Evolutionary conservation across 23 red algal species (phyloP), one percentile per base, ranked within the genome.

Genomic region (Agarophyton chilense): DNA sequence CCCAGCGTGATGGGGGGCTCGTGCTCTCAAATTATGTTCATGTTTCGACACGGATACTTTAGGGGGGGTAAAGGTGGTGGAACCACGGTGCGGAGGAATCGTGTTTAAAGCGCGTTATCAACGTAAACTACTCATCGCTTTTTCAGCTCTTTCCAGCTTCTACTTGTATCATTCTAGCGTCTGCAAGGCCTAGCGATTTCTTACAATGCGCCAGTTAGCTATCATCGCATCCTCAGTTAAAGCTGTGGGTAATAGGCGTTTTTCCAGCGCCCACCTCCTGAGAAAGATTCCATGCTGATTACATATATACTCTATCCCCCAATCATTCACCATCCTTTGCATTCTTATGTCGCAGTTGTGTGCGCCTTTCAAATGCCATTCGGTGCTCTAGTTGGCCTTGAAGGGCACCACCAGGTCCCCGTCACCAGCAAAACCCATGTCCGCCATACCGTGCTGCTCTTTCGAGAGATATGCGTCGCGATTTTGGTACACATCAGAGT

Each of bases 321-420:
- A 84, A 10, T 84, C 80, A 41, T 44, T 84, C 32, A 84, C 80
- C 54, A 68, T 84, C 9, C 80, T 10, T 53, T 84, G 54, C 56
- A 26, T 58, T 10, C 34, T 5, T 10, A 81, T 81, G 39, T 53
- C 19, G 11, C 65, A 1, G 19, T 0, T 26, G 22, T 0, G 1
- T 75, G 31, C 62, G 55, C 28, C 65, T 45, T 75, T 21, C 18
- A 0, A 54, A 21, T 51, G 65, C 43, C 16, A 32, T 35, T n/a
- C n/a, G n/a, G n/a, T n/a, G n/a, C n/a, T n/a, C n/a, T n/a, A n/a
- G n/a, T n/a, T n/a, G n/a, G n/a, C n/a, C n/a, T n/a, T n/a, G n/a
- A n/a, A n/a, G n/a, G n/a, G n/a, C n/a, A n/a, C n/a, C n/a, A n/a
- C n/a, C n/a, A n/a, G n/a, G n/a, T n/a, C n/a, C n/a, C n/a, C n/a